Base-by-base conservation (phyloP, 192 early-diverging fungal species). In the Backusella mclennaniae region DNA sequence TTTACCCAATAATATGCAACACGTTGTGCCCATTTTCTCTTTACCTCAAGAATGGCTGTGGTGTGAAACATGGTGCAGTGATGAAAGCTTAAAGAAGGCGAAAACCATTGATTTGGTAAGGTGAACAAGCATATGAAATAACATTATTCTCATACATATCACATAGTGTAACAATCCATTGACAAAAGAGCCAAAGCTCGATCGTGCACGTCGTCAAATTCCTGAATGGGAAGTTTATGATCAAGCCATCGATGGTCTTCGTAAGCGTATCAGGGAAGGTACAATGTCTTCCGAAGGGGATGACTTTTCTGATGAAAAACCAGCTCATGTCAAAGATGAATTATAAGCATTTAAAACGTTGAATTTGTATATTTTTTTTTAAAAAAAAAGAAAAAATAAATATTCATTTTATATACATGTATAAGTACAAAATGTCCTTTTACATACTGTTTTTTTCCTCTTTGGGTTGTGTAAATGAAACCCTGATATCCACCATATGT, bases 31-130 rank as follows among this genome's bases (percentile, higher is more conserved):
- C 2, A 97, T 99, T 46, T 91, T 91, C 73, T 96, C 95, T 3
- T 81, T 99, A 80, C 96, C 96, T 2, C 96, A 98, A 79, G 96
- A 97, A 69, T 99, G 97, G 97, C 85, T 99, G 66, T 99, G 98
- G 98, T 99, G 98, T 78, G 96, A 98, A 83, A 99, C 98, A 7
- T 99, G 98, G 98, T 99, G 98, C 81, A 90, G 92, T 35, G 95
- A 98, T 78, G 90, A 88, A 67, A 88, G 88, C 4, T 78, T 98
- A 56, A 88, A 87, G n/a, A 91, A 71, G 15, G 98, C 98, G 4
- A 97, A 96, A 83, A 98, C 98, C 0, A 99, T 99, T 74, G 98
- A 99, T 86, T 85, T 99, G 89, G 93, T 93, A 86, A 85, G 82
- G 12, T 11, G 8, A n/a, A 4, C 26, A 74, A 33, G 67, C 19